These are phyloP conservation scores for Fraxinus ornus DNA, from an alignment of 305 asterid genomes.

Conservation along the genomic window DNA sequence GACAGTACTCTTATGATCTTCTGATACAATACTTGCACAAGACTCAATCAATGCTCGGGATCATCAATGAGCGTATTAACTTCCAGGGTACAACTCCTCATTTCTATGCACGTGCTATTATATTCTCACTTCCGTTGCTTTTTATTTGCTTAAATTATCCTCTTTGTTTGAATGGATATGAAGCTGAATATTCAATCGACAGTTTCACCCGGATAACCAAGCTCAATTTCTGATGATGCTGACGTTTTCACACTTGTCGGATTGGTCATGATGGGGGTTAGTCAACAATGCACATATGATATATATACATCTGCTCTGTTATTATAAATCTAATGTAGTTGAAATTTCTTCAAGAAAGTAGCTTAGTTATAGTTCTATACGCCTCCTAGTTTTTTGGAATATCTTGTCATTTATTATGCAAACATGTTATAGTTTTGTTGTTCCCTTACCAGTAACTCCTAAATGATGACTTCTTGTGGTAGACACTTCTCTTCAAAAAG, in stretches of 20 bases:
- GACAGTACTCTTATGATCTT: conserved; percentile 81
- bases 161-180: conserved; percentile 12
- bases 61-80: conserved; percentile 87
- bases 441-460: neutral
- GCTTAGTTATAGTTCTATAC: too few relatives aligned
- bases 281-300: conserved; percentile 25
- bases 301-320: too few relatives aligned
- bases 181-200: conserved; percentile 32
- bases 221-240: conserved; percentile 82
- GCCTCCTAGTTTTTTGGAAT: too few relatives aligned
- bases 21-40: conserved; percentile 88
- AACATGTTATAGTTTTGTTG: neutral
- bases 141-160: conserved; percentile 3
- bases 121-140: conserved; percentile 8
- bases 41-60: conserved; percentile 86
- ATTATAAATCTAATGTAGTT: too few relatives aligned
- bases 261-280: conserved; percentile 92
- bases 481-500: neutral
- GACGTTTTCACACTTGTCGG: conserved; percentile 72
- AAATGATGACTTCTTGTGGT: neutral
- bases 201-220: conserved; percentile 96
- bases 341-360: too few relatives aligned
- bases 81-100: conserved; percentile 57
- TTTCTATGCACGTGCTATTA: conserved; percentile 4
- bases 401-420: too few relatives aligned